phyloP scores from a whole-genome alignment of 306 rosid species.

The Comarum palustre region DNA sequence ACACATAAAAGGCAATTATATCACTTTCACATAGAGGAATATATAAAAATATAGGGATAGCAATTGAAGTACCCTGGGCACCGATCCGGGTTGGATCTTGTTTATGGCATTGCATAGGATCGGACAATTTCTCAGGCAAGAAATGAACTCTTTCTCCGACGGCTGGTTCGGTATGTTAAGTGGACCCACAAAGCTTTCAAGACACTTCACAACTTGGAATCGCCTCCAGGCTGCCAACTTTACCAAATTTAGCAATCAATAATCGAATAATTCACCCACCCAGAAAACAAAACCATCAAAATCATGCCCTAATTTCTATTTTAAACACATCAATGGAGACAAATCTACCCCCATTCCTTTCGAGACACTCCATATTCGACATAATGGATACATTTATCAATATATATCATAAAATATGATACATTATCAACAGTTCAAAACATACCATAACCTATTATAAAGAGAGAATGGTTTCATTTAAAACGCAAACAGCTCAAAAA shows the following conservation, averaged over 20 bases:
- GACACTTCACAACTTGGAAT: conserved; percentile 83
- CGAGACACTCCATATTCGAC: too few relatives aligned
- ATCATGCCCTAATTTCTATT: too few relatives aligned
- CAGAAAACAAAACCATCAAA: neutral
- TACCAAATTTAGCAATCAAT: conserved; percentile 2
- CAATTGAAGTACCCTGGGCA: conserved; percentile 59
- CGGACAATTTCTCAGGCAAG: conserved; percentile 86
- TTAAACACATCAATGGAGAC: too few relatives aligned
- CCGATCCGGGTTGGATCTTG: conserved; percentile 86
- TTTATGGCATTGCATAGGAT: conserved; percentile 80
- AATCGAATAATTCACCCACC: neutral
- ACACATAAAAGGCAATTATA: neutral
- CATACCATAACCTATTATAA: too few relatives aligned
- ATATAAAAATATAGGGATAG: neutral
- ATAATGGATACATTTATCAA: too few relatives aligned
- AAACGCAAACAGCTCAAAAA: too few relatives aligned
- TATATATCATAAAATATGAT: too few relatives aligned
- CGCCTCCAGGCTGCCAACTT: conserved; percentile 74
- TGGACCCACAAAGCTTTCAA: conserved; percentile 70
- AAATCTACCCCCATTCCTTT: too few relatives aligned
- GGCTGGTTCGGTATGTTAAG: conserved; percentile 66
- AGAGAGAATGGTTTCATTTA: too few relatives aligned
- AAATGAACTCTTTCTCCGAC: conserved; percentile 76
- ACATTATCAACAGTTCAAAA: too few relatives aligned
- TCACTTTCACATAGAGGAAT: neutral